These are phyloP conservation scores for Camelina neglecta DNA, from an alignment of 345 rosid species.

Conservation along the genomic window DNA sequence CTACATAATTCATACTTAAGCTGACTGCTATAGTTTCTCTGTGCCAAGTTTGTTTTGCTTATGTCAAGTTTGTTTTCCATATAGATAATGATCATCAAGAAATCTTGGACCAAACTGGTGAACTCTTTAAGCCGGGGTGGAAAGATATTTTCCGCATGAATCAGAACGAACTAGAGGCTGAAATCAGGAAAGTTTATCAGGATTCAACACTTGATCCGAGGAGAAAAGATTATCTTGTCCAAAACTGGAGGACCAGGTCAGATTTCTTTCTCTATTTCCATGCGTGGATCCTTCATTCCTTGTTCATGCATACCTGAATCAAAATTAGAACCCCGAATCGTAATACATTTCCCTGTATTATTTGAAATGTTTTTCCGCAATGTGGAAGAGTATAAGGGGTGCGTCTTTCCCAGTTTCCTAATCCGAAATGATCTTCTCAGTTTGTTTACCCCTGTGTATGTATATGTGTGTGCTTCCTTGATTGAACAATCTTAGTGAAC, in stretches of 20 bases:
- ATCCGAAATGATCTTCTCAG: not conserved
- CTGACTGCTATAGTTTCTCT: slow-evolving; percentile 18
- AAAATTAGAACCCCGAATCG: not conserved
- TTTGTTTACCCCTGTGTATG: not conserved
- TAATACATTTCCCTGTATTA: not conserved
- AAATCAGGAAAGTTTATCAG: slow-evolving; percentile 83
- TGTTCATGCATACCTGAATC: slow-evolving; percentile 10
- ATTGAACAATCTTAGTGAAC: slow-evolving; percentile 6
- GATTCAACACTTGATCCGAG: slow-evolving; percentile 93
- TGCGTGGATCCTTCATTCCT: slow-evolving; percentile 34
- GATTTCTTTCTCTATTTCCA: slow-evolving; percentile 54
- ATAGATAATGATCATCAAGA: slow-evolving; percentile 62
- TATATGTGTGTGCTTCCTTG: slow-evolving; percentile 9
- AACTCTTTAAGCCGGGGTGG: slow-evolving; percentile 96
- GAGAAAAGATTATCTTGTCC: slow-evolving; percentile 82
- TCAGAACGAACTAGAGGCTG: slow-evolving; percentile 90
- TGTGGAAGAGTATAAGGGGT: not conserved
- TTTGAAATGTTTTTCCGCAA: not conserved
- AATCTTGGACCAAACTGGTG: slow-evolving; percentile 66
- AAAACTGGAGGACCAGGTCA: slow-evolving; percentile 86
- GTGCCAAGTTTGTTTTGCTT: slow-evolving; percentile 31
- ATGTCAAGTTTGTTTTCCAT: slow-evolving; percentile 35
- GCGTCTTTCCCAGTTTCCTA: slow-evolving; percentile 4
- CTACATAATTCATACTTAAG: slow-evolving; percentile 26
- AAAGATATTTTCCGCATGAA: slow-evolving; percentile 94